phyloP scores from a whole-genome alignment of 257 asterid species.

The Nicotiana benthamiana region DNA sequence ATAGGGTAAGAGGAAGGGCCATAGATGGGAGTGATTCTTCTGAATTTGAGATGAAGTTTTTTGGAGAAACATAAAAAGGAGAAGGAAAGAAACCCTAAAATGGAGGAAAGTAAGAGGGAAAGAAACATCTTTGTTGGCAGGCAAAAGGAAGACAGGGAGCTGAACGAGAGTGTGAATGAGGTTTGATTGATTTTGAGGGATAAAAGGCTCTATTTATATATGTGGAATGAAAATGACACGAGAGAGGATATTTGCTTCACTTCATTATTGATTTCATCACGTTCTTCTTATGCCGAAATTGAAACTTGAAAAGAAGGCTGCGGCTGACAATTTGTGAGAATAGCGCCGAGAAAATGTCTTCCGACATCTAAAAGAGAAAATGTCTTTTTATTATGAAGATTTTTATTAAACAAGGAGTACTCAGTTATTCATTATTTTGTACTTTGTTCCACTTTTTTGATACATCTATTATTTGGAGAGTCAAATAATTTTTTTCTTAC shows the following conservation, averaged over 20 bases:
- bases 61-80: constrained; percentile 2
- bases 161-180: background rate
- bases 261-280: background rate
- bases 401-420: no score
- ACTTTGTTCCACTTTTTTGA: no score
- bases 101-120: constrained; percentile 12
- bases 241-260: background rate
- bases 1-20: constrained; percentile 9
- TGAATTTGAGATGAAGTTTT: background rate
- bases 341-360: background rate
- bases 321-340: background rate
- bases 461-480: no score
- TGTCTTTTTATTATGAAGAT: no score
- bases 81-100: constrained; percentile 19
- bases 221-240: background rate
- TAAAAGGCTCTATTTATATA: background rate
- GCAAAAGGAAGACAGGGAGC: no score
- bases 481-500: no score
- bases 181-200: background rate
- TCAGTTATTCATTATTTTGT: no score
- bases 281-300: background rate
- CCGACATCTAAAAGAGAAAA: background rate
- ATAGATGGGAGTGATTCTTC: background rate
- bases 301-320: background rate
- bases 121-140: background rate